Evolutionary conservation across 345 rosid genomes (phyloP), one percentile per base, ranked within the genome.

Genomic region (Gossypium longicalyx): DNA sequence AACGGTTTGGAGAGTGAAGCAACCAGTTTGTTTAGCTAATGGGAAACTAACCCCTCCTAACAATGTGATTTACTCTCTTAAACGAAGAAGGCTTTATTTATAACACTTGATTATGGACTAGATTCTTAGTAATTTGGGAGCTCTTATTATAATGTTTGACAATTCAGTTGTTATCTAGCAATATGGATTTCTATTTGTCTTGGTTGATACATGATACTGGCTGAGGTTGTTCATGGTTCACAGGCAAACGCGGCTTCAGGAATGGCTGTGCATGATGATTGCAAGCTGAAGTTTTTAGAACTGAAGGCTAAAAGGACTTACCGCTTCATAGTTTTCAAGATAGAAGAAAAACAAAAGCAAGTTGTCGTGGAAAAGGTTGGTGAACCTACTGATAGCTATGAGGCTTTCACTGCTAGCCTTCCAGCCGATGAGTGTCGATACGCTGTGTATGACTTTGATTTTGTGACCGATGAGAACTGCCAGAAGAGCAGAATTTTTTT

Each of bases 191-290:
- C 62, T 49, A 10, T 67, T 73, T 64, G 4, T 9, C 23, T 63
- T 17, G 8, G 66, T 72, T 49, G 67, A 20, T 25, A 2, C n/a
- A 20, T 59, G 72, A 69, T 47, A 66, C 66, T 41, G 34, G 29
- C 34, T 65, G 56, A 48, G 38, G 3, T 63, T 61, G 17, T 8
- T 23, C 63, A 5, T 6, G 10, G 43, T 78, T 63, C 63, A 44
- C 74, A 89, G 91, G 90, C 89, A 20, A 89, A 89, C 2, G 88
- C 91, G 2, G 88, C 89, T 8, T 89, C 91, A 10, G 93, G 93
- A 19, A 87, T 89, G 85, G 91, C 91, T 60, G 93, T 89, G 75
- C 84, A 89, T 51, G 93, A 87, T 78, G 93, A 87, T 51, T 89
- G 93, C 89, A 89, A 89, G 84, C 84, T 89, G 80, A 89, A 74